Percentiles rank a stretch among this genome's conserved stretches.
Conservation (phyloP, 1,284 basidiomycete genomes). For the Heterobasidion occidentale region DNA sequence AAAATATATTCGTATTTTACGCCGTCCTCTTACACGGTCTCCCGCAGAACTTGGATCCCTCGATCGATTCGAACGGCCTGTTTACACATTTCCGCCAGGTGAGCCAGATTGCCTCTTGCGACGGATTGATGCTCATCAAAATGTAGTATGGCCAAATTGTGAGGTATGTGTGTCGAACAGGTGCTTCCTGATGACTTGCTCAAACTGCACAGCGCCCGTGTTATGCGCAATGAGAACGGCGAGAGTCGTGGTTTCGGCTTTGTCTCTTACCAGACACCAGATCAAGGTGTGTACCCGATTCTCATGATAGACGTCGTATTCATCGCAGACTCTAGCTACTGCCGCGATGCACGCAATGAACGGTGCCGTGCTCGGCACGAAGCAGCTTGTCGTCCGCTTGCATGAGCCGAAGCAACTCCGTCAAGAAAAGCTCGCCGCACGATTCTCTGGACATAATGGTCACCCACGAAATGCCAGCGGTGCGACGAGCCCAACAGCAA, state of each 20-base stretch:
- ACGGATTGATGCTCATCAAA: not conserved
- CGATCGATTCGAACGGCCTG: conserved; percentile 78
- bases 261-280: conserved; percentile 80
- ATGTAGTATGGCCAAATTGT: conserved; percentile 77
- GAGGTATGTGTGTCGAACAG: conserved; percentile 40
- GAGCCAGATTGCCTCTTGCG: conserved; percentile 14
- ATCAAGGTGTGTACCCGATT: conserved; percentile 55
- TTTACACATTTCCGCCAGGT: conserved; percentile 77
- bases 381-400: conserved; percentile 77
- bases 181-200: not conserved
- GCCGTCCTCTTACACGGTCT: not conserved
- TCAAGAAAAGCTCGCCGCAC: conserved; percentile 79
- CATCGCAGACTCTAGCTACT: conserved; percentile 31
- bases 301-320: conserved; percentile 2
- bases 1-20: not conserved
- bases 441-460: conserved; percentile 65
- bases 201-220: conserved; percentile 60
- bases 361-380: conserved; percentile 58
- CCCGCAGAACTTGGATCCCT: conserved; percentile 73
- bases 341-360: conserved; percentile 79
- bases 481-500: conserved; percentile 73
- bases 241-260: conserved; percentile 93
- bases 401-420: conserved; percentile 87
- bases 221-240: conserved; percentile 85
- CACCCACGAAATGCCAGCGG: conserved; percentile 72